These are phyloP conservation scores for Porogramme epimiltina DNA, from an alignment of 1,284 basidiomycete species.

Conservation along the genomic window DNA sequence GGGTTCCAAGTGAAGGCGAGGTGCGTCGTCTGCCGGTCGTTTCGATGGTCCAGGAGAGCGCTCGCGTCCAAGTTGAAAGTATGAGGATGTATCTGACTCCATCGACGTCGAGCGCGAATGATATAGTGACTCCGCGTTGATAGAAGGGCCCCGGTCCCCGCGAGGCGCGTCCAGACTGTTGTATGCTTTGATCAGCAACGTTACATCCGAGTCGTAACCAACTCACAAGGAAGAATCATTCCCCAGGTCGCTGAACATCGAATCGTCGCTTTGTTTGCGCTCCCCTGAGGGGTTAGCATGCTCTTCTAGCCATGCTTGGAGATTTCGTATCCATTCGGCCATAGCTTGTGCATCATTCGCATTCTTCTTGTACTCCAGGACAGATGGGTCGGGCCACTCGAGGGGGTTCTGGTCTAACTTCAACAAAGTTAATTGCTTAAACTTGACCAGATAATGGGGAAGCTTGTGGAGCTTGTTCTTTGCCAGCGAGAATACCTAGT, in stretches of 20 bases:
- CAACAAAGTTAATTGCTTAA: constrained; percentile 77
- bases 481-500: constrained; percentile 83
- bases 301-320: constrained; percentile 77
- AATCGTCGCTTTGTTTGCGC: constrained; percentile 35
- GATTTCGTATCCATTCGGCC: constrained; percentile 70
- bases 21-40: constrained; percentile 40
- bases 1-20: constrained; percentile 53
- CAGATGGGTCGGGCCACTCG: constrained; percentile 81
- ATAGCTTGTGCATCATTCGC: constrained; percentile 53
- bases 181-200: background rate
- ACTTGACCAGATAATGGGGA: constrained; percentile 79
- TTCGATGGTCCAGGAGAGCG: constrained; percentile 19
- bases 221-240: constrained; percentile 20
- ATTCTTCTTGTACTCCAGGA: constrained; percentile 46
- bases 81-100: constrained; percentile 59
- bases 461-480: constrained; percentile 84
- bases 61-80: constrained; percentile 37
- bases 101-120: constrained; percentile 65
- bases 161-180: constrained; percentile 12
- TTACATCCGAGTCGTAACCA: background rate
- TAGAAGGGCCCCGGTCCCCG: constrained; percentile 10
- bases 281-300: constrained; percentile 37
- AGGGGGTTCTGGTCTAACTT: constrained; percentile 92
- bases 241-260: constrained; percentile 17
- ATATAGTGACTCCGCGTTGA: constrained; percentile 16